Evolutionary conservation across 192 early-diverging fungal genomes (phyloP), one percentile per base, ranked within the genome.

Genomic region (Podochytrium sp.): DNA sequence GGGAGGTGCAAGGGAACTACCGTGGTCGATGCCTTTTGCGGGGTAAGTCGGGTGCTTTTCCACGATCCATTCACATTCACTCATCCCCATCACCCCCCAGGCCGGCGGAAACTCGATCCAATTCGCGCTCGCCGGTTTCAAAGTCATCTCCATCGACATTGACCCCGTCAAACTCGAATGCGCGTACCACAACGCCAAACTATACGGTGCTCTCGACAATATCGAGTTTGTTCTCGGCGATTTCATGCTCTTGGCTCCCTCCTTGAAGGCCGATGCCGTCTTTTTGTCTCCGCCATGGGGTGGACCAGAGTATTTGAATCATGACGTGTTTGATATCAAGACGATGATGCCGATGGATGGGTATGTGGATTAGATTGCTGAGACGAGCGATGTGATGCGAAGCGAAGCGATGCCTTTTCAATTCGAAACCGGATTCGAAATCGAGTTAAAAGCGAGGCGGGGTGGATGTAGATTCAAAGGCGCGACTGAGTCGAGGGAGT

Each of bases 251-350:
- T 69, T 98, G 38, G 88, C 89, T 20, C 10, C 43, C 12, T 20
- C 10, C 12, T 47, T 33, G 67, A 39, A 90, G 81, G 95, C 94
- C 0, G 95, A 98, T 74, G 90, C 89, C 0, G 92, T 98, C 23
- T 99, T 96, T 69, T 76, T 99, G 72, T 96, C 94, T 60, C 95
- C 95, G 43, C 96, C 96, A 41, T 99, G 97, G 97, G 97, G 97
- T 79, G 87, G 93, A 0, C 94, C 94, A 59, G 78, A 87, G 49
- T 97, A 97, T 76, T 65, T 86, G 16, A 77, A 77, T 2, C 78
- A 78, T 5, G 71, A 84, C 0, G 78, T 79, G 4, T 94, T 84
- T 84, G 86, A 93, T 80, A 72, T 95, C 27, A 83, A 91, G 60
- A 76, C 82, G 33, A 92, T 91, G 85, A 89, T 93, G 67, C 87